Evolutionary conservation across 192 early-diverging fungal genomes (phyloP).

Genomic region (Dissophora globulifera): DNA sequence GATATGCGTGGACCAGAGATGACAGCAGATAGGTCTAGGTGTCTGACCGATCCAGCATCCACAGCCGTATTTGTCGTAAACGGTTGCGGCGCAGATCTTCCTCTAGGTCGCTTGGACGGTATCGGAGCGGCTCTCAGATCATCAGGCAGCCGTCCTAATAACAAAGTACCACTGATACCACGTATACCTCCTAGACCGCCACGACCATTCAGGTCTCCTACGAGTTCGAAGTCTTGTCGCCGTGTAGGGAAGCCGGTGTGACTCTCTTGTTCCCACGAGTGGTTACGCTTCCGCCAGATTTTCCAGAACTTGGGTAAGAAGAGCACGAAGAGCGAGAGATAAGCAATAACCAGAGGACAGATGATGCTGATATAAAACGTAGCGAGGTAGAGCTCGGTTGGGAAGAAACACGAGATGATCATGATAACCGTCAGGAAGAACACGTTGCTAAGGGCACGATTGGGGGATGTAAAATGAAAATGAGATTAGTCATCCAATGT

Average conservation of each 20-base stretch:
- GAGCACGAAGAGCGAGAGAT: slow-evolving; percentile 11
- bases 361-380: slow-evolving; percentile 22
- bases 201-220: no score
- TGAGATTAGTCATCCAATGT: no score
- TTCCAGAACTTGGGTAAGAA: slow-evolving; percentile 33
- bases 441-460: slow-evolving; percentile 11
- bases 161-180: no score
- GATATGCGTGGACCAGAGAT: no score
- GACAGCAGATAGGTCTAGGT: no score
- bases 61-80: no score
- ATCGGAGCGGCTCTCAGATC: background rate
- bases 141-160: slow-evolving; percentile 1
- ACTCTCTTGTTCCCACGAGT: background rate
- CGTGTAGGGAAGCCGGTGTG: no score
- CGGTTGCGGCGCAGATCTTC: no score
- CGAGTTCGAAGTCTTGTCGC: no score
- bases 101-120: no score
- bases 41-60: no score
- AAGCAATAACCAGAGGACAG: background rate
- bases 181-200: no score
- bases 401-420: slow-evolving; percentile 14
- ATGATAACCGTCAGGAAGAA: slow-evolving; percentile 30
- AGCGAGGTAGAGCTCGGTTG: slow-evolving; percentile 11
- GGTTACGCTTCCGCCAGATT: slow-evolving; percentile 7
- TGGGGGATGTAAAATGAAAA: background rate